Percentiles rank a stretch among this genome's conserved stretches.
Conservation (phyloP, 179 eudicot species). For the Sideroxylon spinosum region DNA sequence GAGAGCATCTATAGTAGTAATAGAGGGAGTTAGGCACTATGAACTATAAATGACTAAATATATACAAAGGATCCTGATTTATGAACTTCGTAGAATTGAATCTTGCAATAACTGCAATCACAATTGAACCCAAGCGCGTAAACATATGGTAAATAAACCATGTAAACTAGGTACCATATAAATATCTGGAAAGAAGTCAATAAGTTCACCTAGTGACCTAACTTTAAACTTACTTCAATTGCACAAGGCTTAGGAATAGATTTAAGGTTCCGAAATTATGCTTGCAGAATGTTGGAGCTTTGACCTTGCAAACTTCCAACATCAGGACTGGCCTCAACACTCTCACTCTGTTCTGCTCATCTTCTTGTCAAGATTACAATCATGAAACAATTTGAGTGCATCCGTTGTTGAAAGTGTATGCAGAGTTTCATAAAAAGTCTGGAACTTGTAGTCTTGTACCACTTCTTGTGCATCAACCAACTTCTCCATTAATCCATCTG, state of each 20-base stretch:
- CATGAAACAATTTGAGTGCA: slow-evolving; percentile 56
- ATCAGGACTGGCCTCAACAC: slow-evolving; percentile 18
- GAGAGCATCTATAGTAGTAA: too few relatives aligned
- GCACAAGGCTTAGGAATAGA: slow-evolving; percentile 27
- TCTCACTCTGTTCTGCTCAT: slow-evolving; percentile 17
- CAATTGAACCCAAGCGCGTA: too few relatives aligned
- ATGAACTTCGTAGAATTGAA: too few relatives aligned
- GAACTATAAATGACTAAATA: too few relatives aligned
- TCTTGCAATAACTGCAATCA: background rate
- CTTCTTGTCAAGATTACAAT: slow-evolving; percentile 28
- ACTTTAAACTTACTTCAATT: slow-evolving; percentile 32
- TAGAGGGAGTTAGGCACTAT: background rate
- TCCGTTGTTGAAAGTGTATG: slow-evolving; percentile 48
- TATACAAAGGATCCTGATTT: too few relatives aligned
- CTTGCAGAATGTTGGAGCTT: slow-evolving; percentile 9
- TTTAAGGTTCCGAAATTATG: background rate
- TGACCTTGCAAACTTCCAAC: slow-evolving; percentile 13
- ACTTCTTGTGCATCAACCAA: slow-evolving; percentile 41
- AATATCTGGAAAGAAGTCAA: background rate
- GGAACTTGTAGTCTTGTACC: slow-evolving; percentile 31
- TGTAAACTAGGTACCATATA: too few relatives aligned
- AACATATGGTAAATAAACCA: too few relatives aligned
- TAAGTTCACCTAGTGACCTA: slow-evolving; percentile 8
- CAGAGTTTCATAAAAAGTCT: slow-evolving; percentile 46
- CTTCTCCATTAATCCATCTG: slow-evolving; percentile 44